Base-by-base conservation (phyloP, 805 yeast genomes). In the Cyberlindnera veronae region DNA sequence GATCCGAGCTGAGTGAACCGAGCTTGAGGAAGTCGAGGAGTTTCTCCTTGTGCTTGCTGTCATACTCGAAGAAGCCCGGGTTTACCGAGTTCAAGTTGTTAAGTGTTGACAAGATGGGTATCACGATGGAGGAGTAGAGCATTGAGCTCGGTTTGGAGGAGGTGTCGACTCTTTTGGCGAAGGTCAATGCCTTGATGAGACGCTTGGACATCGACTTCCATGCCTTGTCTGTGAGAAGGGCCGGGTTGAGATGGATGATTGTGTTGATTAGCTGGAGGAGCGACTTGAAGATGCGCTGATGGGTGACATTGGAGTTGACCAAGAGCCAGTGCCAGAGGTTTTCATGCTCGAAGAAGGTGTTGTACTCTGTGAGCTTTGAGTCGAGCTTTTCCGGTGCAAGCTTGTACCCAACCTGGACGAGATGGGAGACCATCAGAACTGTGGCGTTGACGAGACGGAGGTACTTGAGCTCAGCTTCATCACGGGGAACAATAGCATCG, bases 401-500 rank as follows among this genome's bases (percentile, higher is more conserved):
- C 15, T 48, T 54, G 23, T 39, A 33, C n/a, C 49, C 42, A 11
- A 54, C 32, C 35, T 57, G 58, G 8, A 66, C 36, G 34, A 63
- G 43, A 24, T 60, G 58, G 1, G 61, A 64, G n/a, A 81, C 53
- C 58, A 82, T 62, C 32, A 63, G 63, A 7, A 84, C 49, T 1
- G 80, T 63, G 6, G 79, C 65, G 27, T 70, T 68, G 13, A 78
- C 54, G 3, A 81, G 69, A 42, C 95, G 65, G 21, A 69, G 67
- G 54, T 79, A 85, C 56, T 85, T 86, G 15, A 78, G 62, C 21
- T 67, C 66, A 1, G 85, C 72, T 44, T 88, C 95, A 32, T 80
- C 85, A 35, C 72, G 72, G 4, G 78, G 71, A 15, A 79, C 73
- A 50, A 76, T 79, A 40, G 95, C 68, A 54, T 81, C 84, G 53